Conservation (phyloP, 108 stramenopile genomes). For the Nitzschia putrida region DNA sequence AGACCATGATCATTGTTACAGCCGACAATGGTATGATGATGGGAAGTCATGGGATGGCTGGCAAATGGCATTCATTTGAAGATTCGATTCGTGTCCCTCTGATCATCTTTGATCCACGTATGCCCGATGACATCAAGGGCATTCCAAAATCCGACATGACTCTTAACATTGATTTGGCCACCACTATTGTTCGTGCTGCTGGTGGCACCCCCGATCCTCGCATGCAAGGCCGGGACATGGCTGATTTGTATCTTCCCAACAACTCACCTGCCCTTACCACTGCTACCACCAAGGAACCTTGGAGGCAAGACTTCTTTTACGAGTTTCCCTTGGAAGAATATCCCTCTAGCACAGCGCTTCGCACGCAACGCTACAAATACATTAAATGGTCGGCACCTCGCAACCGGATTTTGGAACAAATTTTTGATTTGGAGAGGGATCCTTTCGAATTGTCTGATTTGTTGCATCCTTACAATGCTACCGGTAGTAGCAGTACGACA, state of each 20-base stretch:
- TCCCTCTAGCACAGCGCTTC: conserved; percentile 53
- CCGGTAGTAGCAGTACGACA: not conserved
- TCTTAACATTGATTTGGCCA: conserved; percentile 67
- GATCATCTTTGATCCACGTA: conserved; percentile 70
- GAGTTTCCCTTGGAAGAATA: conserved; percentile 55
- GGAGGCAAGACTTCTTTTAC: conserved; percentile 68
- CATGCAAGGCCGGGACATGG: conserved; percentile 74
- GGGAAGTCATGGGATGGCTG: conserved; percentile 65
- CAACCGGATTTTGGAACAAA: conserved; percentile 42
- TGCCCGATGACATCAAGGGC: conserved; percentile 48
- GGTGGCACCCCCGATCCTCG: conserved; percentile 37
- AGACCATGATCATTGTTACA: conserved; percentile 73
- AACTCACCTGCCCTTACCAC: conserved; percentile 4
- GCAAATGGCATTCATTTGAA: conserved; percentile 75
- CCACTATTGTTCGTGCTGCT: conserved; percentile 71
- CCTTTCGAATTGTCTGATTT: conserved; percentile 53
- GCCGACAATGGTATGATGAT: conserved; percentile 67
- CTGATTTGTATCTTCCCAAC: conserved; percentile 54
- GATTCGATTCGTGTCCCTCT: conserved; percentile 74
- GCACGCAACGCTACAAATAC: conserved; percentile 63
- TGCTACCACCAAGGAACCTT: conserved; percentile 12
- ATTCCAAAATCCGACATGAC: conserved; percentile 59
- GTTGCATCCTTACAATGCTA: not conserved
- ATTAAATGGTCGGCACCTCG: conserved; percentile 53
- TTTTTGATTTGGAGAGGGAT: conserved; percentile 58